Conservation (phyloP, 805 yeast species). For the Saccharomycopsis selenospora region DNA sequence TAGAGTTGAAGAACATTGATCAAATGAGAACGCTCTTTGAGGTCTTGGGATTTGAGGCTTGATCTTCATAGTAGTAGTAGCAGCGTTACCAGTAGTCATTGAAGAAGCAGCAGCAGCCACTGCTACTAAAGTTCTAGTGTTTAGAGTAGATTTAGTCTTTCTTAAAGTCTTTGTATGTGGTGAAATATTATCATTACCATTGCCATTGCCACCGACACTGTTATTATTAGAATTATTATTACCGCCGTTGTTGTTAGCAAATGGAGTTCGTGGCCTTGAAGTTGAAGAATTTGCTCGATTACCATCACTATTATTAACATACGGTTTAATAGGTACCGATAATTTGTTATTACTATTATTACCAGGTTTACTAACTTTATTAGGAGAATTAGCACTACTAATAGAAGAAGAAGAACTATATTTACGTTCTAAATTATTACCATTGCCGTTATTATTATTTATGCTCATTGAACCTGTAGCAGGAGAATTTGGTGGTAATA, state of each 20-base stretch:
- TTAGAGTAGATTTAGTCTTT: slow-evolving; percentile 14
- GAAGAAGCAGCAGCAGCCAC: not conserved
- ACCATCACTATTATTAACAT: not conserved
- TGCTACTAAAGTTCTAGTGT: slow-evolving; percentile 1
- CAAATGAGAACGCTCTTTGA: slow-evolving; percentile 18
- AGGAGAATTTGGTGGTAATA: slow-evolving; percentile 19
- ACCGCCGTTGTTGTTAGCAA: not conserved
- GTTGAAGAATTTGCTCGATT: not conserved
- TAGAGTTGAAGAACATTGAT: slow-evolving; percentile 19
- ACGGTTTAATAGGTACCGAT: not conserved
- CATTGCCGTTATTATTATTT: not conserved
- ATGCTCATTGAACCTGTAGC: not conserved
- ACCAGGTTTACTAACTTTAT: not conserved
- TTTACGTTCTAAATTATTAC: not conserved
- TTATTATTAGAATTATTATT: not conserved
- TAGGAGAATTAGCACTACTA: not conserved
- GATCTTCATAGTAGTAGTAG: slow-evolving; percentile 4
- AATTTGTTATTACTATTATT: not conserved
- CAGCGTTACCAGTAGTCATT: not conserved
- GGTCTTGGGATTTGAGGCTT: slow-evolving; percentile 13
- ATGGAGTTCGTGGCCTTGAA: not conserved
- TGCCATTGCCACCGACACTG: not conserved
- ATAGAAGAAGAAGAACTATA: not conserved
- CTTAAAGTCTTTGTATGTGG: slow-evolving; percentile 2
- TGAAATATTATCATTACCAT: not conserved